Percentiles rank a stretch among this genome's conserved stretches.
These are phyloP conservation scores for Ephemerocybe angulata DNA, from an alignment of 768 basidiomycete species.

Conservation along the genomic window DNA sequence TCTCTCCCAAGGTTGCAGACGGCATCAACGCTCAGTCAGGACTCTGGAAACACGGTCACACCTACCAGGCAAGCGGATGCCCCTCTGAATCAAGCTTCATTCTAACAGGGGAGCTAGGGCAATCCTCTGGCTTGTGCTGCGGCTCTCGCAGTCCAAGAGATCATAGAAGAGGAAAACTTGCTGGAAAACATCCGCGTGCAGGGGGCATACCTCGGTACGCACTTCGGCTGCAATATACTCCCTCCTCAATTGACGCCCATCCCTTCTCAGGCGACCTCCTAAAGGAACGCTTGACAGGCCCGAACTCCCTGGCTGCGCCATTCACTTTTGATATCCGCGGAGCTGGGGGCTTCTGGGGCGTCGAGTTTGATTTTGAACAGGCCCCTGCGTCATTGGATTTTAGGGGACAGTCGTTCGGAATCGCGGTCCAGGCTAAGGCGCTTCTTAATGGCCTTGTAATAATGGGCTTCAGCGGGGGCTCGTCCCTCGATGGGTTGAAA, in stretches of 20 bases:
- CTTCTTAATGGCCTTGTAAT: constrained; percentile 63
- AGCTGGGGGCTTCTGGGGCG: constrained; percentile 76
- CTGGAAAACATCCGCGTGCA: constrained; percentile 58
- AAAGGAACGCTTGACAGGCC: constrained; percentile 47
- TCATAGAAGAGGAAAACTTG: constrained; percentile 67
- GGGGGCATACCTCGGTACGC: constrained; percentile 59
- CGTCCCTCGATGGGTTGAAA: constrained; percentile 62
- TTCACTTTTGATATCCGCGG: constrained; percentile 81
- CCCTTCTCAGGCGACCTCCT: constrained; percentile 45
- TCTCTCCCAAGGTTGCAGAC: constrained; percentile 66
- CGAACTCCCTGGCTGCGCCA: constrained; percentile 56
- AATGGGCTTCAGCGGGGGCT: constrained; percentile 73
- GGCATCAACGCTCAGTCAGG: constrained; percentile 69
- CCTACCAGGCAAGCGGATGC: constrained; percentile 58
- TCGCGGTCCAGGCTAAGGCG: constrained; percentile 66
- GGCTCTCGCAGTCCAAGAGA: constrained; percentile 75
- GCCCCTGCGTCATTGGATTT: constrained; percentile 46
- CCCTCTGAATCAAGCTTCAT: not conserved
- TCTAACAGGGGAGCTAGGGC: constrained; percentile 36
- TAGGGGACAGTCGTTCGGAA: constrained; percentile 54
- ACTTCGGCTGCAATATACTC: too few relatives aligned
- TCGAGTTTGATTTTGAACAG: constrained; percentile 73
- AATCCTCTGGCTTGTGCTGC: constrained; percentile 78
- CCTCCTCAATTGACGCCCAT: too few relatives aligned
- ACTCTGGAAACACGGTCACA: constrained; percentile 81